A percentile compares a stretch with the other conserved stretches of the same genome.
phyloP scores from a whole-genome alignment of 306 rosid genomes.

The Trifolium pratense region DNA sequence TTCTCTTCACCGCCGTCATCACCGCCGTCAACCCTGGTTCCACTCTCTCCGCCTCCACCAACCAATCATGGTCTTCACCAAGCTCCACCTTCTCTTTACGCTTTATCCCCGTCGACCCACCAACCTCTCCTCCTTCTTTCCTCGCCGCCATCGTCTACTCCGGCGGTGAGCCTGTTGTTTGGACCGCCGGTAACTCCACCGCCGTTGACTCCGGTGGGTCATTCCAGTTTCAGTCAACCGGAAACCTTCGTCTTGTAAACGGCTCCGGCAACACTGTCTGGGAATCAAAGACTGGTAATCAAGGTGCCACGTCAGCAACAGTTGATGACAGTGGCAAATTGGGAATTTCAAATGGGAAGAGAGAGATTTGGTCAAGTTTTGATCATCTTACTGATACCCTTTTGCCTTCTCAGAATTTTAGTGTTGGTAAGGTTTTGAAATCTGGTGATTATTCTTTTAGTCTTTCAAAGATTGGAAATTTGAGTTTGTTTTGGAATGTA shows the following conservation, averaged over 20 bases:
- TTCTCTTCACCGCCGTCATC: not conserved
- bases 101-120: slow-evolving; percentile 2
- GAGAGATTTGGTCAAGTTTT: not conserved
- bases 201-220: slow-evolving; percentile 3
- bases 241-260: slow-evolving; percentile 4
- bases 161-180: slow-evolving; percentile 8
- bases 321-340: not conserved
- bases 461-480: not conserved
- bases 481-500: not conserved
- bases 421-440: slow-evolving; percentile 18
- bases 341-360: not conserved
- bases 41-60: slow-evolving; percentile 6
- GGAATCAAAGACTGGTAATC: slow-evolving; percentile 8
- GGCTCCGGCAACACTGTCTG: slow-evolving; percentile 17
- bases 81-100: slow-evolving; percentile 1
- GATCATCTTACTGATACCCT: slow-evolving; percentile 24
- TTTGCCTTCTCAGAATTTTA: slow-evolving; percentile 31
- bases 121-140: slow-evolving; percentile 12
- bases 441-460: slow-evolving; percentile 7
- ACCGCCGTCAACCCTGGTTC: not conserved
- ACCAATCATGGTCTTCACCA: slow-evolving; percentile 23
- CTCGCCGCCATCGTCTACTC: slow-evolving; percentile 22
- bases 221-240: not conserved
- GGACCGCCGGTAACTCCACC: slow-evolving; percentile 8
- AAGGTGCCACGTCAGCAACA: not conserved